A percentile compares a stretch with the other conserved stretches of the same genome.
These are phyloP conservation scores for Lipomyces chichibuensis DNA, from an alignment of 805 yeast species.

Conservation along the genomic window DNA sequence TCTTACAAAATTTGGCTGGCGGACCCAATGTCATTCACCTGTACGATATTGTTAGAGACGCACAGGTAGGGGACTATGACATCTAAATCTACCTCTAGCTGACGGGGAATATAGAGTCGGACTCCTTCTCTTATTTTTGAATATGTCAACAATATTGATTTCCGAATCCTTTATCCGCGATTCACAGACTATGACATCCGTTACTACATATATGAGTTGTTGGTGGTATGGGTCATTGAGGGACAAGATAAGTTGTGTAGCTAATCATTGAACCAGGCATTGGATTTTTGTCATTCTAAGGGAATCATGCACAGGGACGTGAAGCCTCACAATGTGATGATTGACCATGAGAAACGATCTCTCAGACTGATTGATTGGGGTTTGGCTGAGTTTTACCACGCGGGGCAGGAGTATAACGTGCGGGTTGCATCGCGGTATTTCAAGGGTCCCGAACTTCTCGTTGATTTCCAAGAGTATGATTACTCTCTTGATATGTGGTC, in stretches of 20 bases:
- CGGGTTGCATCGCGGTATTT: constrained; percentile 91
- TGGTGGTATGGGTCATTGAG: constrained; percentile 45
- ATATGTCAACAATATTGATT: constrained; percentile 79
- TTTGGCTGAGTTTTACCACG: constrained; percentile 89
- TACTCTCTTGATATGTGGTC: constrained; percentile 94
- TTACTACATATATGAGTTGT: constrained; percentile 77
- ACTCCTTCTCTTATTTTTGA: constrained; percentile 90
- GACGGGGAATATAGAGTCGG: constrained; percentile 48
- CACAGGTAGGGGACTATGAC: constrained; percentile 47
- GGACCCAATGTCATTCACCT: constrained; percentile 81
- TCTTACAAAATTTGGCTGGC: constrained; percentile 78
- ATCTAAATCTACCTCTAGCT: not conserved
- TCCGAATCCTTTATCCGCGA: constrained; percentile 77
- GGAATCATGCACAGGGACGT: constrained; percentile 97
- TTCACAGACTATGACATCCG: constrained; percentile 76
- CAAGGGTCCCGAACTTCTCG: constrained; percentile 89
- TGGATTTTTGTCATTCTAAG: constrained; percentile 89
- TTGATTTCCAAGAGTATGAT: constrained; percentile 84
- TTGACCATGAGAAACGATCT: constrained; percentile 70
- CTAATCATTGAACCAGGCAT: constrained; percentile 51
- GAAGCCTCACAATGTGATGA: constrained; percentile 95
- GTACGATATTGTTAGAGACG: constrained; percentile 80
- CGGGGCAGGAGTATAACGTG: constrained; percentile 86
- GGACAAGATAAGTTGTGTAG: not conserved
- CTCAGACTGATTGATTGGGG: constrained; percentile 94